These are phyloP conservation scores for Thelonectria blattea DNA, from an alignment of 2,329 filamentous ascomycete species.

Conservation along the genomic window DNA sequence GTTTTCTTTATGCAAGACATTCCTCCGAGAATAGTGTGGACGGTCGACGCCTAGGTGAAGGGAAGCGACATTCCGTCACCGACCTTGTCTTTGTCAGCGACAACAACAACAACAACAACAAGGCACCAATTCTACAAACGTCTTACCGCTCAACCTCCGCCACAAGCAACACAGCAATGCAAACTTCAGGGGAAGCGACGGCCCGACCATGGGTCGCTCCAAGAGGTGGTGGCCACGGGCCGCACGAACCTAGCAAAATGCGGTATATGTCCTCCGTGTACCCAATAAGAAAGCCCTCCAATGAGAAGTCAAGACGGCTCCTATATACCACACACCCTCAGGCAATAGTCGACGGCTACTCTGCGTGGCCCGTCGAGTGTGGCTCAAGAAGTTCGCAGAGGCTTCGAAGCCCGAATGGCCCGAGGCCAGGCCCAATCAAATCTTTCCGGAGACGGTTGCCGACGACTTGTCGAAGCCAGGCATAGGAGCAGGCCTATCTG, in stretches of 20 bases:
- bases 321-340: background rate
- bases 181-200: background rate
- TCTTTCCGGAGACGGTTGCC: background rate
- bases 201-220: slow-evolving; percentile 1
- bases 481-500: background rate
- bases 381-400: slow-evolving; percentile 2
- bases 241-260: slow-evolving; percentile 4
- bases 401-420: slow-evolving; percentile 7
- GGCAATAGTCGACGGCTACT: background rate
- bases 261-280: slow-evolving; percentile 19
- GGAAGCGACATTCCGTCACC: background rate
- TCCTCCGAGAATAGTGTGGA: background rate
- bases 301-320: slow-evolving; percentile 2
- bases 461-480: background rate
- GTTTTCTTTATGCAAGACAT: background rate
- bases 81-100: no score
- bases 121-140: no score
- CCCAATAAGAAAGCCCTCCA: slow-evolving; percentile 19
- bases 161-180: background rate
- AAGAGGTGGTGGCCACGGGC: background rate
- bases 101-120: no score
- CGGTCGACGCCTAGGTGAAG: background rate
- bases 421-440: slow-evolving; percentile 4
- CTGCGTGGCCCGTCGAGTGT: background rate
- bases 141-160: no score